Conservation (phyloP, 208 protist genomes). For the Leishmania amazonensis region DNA sequence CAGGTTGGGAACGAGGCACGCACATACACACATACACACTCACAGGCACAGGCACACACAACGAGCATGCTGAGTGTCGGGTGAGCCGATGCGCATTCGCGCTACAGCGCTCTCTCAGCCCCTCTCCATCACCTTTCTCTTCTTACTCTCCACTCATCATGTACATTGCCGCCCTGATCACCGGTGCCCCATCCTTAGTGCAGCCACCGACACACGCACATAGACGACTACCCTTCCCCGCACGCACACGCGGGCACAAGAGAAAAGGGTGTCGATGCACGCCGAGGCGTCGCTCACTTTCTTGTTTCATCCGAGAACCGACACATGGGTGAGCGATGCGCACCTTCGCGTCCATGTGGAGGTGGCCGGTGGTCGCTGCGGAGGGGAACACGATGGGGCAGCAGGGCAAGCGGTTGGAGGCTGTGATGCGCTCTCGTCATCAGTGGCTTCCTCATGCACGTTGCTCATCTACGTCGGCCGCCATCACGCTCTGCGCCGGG, state of each 20-base stretch:
- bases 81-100: background rate
- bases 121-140: background rate
- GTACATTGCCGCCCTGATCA: background rate
- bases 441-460: background rate
- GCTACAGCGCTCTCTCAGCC: background rate
- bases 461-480: constrained; percentile 19
- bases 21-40: too few relatives aligned
- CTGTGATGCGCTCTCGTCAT: background rate
- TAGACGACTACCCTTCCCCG: background rate
- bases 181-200: background rate
- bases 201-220: background rate
- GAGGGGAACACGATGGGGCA: background rate
- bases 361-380: background rate
- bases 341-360: constrained; percentile 15
- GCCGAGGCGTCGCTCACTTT: constrained; percentile 19
- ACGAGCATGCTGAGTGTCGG: background rate
- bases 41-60: too few relatives aligned
- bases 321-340: constrained; percentile 8
- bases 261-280: constrained; percentile 1
- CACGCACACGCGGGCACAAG: background rate
- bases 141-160: background rate
- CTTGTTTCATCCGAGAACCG: constrained; percentile 1
- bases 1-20: background rate
- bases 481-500: constrained; percentile 12
- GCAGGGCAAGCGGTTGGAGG: background rate